Evolutionary conservation across 495 filamentous ascomycete species (phyloP).

Genomic region (Penicillium canariense): DNA sequence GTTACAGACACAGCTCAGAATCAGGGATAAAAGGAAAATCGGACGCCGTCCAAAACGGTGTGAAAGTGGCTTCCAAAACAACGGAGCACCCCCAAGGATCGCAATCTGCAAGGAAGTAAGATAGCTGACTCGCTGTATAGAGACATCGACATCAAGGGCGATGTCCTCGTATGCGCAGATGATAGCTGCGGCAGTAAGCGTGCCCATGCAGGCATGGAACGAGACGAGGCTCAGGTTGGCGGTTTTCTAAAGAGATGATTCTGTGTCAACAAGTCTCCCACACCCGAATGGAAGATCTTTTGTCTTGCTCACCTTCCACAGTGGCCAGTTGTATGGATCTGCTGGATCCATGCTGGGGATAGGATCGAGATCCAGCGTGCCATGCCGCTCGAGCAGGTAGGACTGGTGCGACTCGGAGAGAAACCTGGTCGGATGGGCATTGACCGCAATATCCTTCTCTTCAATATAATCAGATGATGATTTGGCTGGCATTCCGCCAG

Average conservation of each 20-base stretch:
- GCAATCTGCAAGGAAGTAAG: constrained; percentile 53
- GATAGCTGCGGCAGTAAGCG: constrained; percentile 53
- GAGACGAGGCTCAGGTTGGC: constrained; percentile 52
- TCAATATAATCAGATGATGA: constrained; percentile 25
- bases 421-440: constrained; percentile 11
- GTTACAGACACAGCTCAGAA: constrained; percentile 45
- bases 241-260: constrained; percentile 43
- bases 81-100: constrained; percentile 48
- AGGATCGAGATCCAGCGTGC: constrained; percentile 51
- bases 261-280: background rate
- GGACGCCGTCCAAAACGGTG: constrained; percentile 53
- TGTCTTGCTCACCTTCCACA: constrained; percentile 43
- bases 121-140: constrained; percentile 47
- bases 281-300: background rate
- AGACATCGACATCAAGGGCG: constrained; percentile 40
- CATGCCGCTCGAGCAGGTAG: constrained; percentile 52
- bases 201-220: constrained; percentile 57
- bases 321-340: constrained; percentile 56
- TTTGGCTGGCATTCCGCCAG: constrained; percentile 1
- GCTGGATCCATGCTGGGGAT: constrained; percentile 48
- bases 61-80: constrained; percentile 57
- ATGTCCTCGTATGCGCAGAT: constrained; percentile 53
- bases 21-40: constrained; percentile 48
- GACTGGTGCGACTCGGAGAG: constrained; percentile 40
- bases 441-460: constrained; percentile 18